These are phyloP conservation scores for Trametes cingulata DNA, from an alignment of 768 basidiomycete genomes.

Conservation along the genomic window DNA sequence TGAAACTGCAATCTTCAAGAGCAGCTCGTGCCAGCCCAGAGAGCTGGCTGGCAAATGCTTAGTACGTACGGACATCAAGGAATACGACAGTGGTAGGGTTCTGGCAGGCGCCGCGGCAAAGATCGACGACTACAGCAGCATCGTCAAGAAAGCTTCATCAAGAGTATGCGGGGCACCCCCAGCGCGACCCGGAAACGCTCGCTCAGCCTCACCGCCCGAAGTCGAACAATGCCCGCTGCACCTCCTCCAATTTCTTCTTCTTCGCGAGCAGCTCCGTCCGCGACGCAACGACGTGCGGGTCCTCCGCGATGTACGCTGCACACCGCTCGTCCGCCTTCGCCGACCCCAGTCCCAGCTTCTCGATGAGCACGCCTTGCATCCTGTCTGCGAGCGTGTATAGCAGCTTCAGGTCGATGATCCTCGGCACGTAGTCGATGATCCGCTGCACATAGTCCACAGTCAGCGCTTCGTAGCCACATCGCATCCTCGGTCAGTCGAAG, in stretches of 20 bases:
- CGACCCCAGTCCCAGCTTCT: constrained; percentile 27
- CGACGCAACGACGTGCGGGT: constrained; percentile 25
- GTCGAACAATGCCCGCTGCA: constrained; percentile 25
- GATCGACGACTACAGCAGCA: no score
- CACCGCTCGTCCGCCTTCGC: constrained; percentile 22
- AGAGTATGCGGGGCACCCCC: no score
- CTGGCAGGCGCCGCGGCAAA: no score
- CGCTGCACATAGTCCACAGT: constrained; percentile 28
- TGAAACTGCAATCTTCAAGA: no score
- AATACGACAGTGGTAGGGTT: no score
- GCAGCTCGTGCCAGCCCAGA: no score
- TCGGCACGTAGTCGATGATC: constrained; percentile 44
- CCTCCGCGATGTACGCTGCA: constrained; percentile 31
- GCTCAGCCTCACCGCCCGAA: constrained; percentile 20
- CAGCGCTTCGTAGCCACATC: neutral
- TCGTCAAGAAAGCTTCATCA: no score
- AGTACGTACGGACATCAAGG: no score
- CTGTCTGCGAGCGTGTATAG: constrained; percentile 34
- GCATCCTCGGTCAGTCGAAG: no score
- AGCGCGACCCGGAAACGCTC: no score
- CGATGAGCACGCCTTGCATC: constrained; percentile 28
- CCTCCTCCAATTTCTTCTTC: constrained; percentile 27
- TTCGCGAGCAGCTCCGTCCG: constrained; percentile 29
- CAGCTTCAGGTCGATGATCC: constrained; percentile 49
- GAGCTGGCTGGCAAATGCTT: no score